phyloP scores from a whole-genome alignment of 495 filamentous ascomycete genomes.

The Penicillium canescens region DNA sequence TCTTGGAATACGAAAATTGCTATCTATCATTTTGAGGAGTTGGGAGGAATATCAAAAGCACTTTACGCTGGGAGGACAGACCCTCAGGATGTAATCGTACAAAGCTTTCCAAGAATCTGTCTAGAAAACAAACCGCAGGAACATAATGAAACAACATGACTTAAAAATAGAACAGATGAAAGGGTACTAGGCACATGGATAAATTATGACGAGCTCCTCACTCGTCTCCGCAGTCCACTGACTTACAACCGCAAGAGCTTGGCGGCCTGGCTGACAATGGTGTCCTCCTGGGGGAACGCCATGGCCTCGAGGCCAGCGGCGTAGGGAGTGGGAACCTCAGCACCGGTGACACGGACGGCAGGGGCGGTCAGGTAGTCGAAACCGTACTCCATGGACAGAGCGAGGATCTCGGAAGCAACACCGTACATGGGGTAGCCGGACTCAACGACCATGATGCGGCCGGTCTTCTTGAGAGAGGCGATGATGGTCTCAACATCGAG shows the following conservation, averaged over 20 bases:
- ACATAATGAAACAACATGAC: constrained; percentile 29
- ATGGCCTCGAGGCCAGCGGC: constrained; percentile 84
- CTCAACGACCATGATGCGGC: constrained; percentile 86
- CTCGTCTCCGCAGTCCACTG: constrained; percentile 9
- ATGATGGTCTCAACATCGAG: constrained; percentile 93
- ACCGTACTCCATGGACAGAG: constrained; percentile 93
- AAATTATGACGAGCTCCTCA: constrained; percentile 28
- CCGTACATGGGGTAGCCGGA: constrained; percentile 95
- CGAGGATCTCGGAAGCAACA: constrained; percentile 87
- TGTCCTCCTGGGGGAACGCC: constrained; percentile 82
- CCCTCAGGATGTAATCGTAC: constrained; percentile 37
- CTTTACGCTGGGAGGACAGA: constrained; percentile 23
- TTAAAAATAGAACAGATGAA: constrained; percentile 27
- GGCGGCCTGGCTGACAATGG: constrained; percentile 79
- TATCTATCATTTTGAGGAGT: constrained; percentile 10
- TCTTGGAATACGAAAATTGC: neutral
- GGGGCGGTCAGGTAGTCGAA: constrained; percentile 97
- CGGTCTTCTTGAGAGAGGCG: constrained; percentile 97
- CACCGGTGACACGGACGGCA: constrained; percentile 89
- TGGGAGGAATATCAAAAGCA: neutral
- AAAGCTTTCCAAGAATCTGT: constrained; percentile 34
- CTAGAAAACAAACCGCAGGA: constrained; percentile 22
- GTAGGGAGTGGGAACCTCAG: constrained; percentile 95
- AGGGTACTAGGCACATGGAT: constrained; percentile 37
- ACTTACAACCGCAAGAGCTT: constrained; percentile 78